Conservation (phyloP, 768 basidiomycete genomes). For the Cubamyces sp. region DNA sequence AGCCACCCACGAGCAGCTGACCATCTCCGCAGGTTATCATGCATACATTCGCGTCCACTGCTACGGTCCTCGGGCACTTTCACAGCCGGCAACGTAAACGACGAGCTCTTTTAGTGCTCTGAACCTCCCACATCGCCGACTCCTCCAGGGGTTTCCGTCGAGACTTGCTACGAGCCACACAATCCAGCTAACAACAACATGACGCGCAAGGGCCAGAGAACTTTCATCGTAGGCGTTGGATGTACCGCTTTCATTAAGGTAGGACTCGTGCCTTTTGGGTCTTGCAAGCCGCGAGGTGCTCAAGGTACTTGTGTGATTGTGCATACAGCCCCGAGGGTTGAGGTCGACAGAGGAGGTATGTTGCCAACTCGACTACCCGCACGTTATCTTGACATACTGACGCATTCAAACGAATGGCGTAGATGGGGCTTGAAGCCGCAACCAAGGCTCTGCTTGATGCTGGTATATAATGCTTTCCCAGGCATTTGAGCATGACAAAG, state of each 20-base stretch:
- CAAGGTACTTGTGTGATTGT: background rate
- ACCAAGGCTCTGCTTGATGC: constrained; percentile 89
- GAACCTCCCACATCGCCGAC: background rate
- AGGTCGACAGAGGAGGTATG: constrained; percentile 73
- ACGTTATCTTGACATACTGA: background rate
- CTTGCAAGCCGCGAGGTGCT: background rate
- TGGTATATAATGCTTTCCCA: constrained; percentile 42
- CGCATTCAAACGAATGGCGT: background rate
- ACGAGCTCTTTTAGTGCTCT: too few relatives aligned
- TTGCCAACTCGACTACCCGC: constrained; percentile 22
- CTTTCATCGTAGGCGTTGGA: constrained; percentile 74
- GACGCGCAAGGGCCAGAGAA: constrained; percentile 32
- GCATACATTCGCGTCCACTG: too few relatives aligned
- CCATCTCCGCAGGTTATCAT: background rate
- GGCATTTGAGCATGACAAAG: background rate
- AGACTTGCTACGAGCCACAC: background rate
- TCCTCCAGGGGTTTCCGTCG: background rate
- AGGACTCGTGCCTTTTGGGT: constrained; percentile 9
- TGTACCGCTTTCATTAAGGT: constrained; percentile 83
- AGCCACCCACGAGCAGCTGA: constrained; percentile 10
- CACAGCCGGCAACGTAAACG: too few relatives aligned
- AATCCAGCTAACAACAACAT: constrained; percentile 6
- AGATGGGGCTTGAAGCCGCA: constrained; percentile 89
- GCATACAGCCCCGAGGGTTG: constrained; percentile 61
- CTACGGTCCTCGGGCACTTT: too few relatives aligned